These are phyloP conservation scores for Lunasporangiospora selenospora DNA, from an alignment of 192 early-diverging fungal genomes.

Conservation along the genomic window DNA sequence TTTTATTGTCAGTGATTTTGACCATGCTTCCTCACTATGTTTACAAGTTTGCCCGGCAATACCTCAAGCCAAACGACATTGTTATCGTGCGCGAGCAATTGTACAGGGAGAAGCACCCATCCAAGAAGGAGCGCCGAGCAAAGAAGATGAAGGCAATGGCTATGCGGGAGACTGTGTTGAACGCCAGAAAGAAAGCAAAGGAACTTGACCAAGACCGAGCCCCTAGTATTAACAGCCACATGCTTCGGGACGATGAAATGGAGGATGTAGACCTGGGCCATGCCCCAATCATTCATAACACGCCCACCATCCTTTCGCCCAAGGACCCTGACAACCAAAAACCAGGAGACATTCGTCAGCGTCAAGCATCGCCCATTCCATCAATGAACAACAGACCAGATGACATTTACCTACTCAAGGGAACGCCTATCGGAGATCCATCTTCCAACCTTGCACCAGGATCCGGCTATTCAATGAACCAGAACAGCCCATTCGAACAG, in stretches of 20 bases:
- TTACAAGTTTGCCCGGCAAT: conserved; percentile 70
- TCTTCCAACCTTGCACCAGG: no score
- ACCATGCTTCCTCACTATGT: conserved; percentile 80
- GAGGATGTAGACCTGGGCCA: conserved; percentile 37
- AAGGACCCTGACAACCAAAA: conserved; percentile 33
- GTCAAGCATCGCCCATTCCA: conserved; percentile 29
- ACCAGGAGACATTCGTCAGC: conserved; percentile 39
- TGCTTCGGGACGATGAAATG: conserved; percentile 28
- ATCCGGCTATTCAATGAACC: no score
- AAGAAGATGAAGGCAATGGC: conserved; percentile 39
- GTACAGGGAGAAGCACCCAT: conserved; percentile 44
- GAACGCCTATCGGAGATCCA: no score
- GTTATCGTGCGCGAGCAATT: conserved; percentile 87
- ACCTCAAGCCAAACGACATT: conserved; percentile 80
- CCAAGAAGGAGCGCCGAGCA: conserved; percentile 46
- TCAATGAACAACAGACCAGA: conserved; percentile 25
- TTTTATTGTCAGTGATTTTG: conserved; percentile 62
- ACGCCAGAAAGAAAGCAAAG: no score
- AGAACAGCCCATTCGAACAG: no score
- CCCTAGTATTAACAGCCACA: conserved; percentile 17
- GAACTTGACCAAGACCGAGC: no score
- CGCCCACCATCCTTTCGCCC: conserved; percentile 37
- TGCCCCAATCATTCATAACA: conserved; percentile 35
- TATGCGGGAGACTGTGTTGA: conserved; percentile 15
- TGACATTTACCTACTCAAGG: conserved; percentile 21